Evolutionary conservation across 768 basidiomycete species (phyloP).

Genomic region (Baorangia bicolor): DNA sequence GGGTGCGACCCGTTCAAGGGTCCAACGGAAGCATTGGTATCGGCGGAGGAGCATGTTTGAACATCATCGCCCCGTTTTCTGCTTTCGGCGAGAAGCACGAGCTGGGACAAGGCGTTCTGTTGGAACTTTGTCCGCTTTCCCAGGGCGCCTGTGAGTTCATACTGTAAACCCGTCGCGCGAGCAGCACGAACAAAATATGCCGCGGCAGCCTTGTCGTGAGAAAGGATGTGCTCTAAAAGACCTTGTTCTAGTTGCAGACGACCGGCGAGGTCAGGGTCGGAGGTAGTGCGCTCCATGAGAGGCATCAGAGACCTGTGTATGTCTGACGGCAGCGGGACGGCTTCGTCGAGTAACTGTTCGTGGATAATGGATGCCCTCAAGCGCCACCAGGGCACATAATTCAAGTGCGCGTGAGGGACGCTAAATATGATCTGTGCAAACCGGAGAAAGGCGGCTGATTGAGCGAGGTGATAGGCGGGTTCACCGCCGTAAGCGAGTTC

Average conservation of each 20-base stretch:
- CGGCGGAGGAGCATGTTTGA: conserved; percentile 11
- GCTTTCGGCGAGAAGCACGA: conserved; percentile 92
- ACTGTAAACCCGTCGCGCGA: conserved; percentile 73
- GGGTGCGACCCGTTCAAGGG: conserved; percentile 8
- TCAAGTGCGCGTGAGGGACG: conserved; percentile 46
- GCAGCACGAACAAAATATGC: conserved; percentile 79
- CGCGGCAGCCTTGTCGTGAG: conserved; percentile 75
- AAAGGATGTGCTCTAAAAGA: conserved; percentile 71
- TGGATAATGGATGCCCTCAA: conserved; percentile 73
- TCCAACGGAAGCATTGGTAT: not conserved
- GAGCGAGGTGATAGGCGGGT: conserved; percentile 91
- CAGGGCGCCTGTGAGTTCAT: conserved; percentile 88
- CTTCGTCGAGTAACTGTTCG: conserved; percentile 77
- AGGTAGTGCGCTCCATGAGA: conserved; percentile 39
- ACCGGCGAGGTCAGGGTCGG: conserved; percentile 65
- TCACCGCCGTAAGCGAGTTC: conserved; percentile 86
- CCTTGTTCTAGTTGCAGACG: conserved; percentile 75
- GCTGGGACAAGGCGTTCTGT: conserved; percentile 77
- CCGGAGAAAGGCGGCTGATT: conserved; percentile 65
- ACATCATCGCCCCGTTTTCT: conserved; percentile 40
- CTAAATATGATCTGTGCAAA: conserved; percentile 71
- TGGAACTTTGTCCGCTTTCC: conserved; percentile 97
- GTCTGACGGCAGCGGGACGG: conserved; percentile 55
- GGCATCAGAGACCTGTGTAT: conserved; percentile 42
- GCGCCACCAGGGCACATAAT: conserved; percentile 75